Evolutionary conservation across 2,329 filamentous ascomycete genomes (phyloP).

Genomic region (Metarhizium album): DNA sequence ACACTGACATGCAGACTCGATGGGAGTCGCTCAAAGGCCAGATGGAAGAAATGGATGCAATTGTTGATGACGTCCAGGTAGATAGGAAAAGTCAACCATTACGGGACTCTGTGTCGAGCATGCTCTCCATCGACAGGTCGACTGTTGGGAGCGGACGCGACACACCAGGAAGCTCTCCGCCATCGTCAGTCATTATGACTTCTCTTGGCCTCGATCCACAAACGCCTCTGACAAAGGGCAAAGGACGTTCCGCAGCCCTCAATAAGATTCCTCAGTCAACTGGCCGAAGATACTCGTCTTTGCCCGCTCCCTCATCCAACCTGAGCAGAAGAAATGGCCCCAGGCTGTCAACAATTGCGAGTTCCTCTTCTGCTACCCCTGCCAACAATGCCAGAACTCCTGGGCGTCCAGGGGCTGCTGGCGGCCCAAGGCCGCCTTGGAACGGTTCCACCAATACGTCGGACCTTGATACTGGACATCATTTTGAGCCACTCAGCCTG

Average conservation of each 20-base stretch:
- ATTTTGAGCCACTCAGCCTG: slow-evolving; percentile 51
- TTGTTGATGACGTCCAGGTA: slow-evolving; percentile 61
- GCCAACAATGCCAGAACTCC: slow-evolving; percentile 26
- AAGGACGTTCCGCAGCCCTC: slow-evolving; percentile 34
- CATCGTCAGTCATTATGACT: slow-evolving; percentile 51
- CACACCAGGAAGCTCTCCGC: slow-evolving; percentile 57
- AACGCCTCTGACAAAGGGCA: slow-evolving; percentile 33
- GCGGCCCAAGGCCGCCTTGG: slow-evolving; percentile 59
- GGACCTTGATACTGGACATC: slow-evolving; percentile 56
- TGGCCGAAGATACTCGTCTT: slow-evolving; percentile 34
- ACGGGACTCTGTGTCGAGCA: slow-evolving; percentile 85
- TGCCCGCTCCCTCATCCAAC: slow-evolving; percentile 34
- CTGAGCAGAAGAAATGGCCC: slow-evolving; percentile 30
- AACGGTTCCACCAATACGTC: slow-evolving; percentile 54
- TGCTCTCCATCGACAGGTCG: slow-evolving; percentile 73
- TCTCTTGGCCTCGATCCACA: slow-evolving; percentile 38
- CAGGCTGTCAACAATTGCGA: slow-evolving; percentile 35
- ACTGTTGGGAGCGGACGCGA: slow-evolving; percentile 58
- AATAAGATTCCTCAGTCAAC: slow-evolving; percentile 35
- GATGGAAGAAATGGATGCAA: slow-evolving; percentile 65
- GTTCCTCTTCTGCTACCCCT: slow-evolving; percentile 40
- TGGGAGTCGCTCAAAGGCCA: slow-evolving; percentile 68
- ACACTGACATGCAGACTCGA: slow-evolving; percentile 74
- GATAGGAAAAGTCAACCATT: slow-evolving; percentile 61
- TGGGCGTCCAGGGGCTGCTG: slow-evolving; percentile 33